Base-by-base conservation (phyloP, 495 filamentous ascomycete species). In the Penicillium turbatum region DNA sequence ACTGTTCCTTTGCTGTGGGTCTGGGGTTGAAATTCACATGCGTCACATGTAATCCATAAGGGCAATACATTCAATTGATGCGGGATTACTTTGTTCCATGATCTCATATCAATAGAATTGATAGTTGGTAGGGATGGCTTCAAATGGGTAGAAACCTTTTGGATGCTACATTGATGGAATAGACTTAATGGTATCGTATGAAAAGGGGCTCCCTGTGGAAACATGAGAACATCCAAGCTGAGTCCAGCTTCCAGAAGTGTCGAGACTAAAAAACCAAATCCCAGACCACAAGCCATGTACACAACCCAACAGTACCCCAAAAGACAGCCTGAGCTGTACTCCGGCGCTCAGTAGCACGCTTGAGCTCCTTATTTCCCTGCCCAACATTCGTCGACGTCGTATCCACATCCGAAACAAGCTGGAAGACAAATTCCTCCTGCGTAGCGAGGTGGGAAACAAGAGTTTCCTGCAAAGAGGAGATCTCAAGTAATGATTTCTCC, bases 251-350 rank as follows among this genome's bases (percentile, higher is more conserved):
- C 24, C 30, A 38, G 9, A 7, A 50, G 41, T 4, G 6, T 16
- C 21, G 7, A 34, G n/a, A 52, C 59, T 72, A 97, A 67, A 96
- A 89, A 27, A 96, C 71, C 66, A 96, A 71, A 80, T 99, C 93
- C 89, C 91, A 99, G n/a, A 90, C 74, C 8, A 99, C 77, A 53
- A 99, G 76, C 61, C 86, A 85, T 3, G 82, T 72, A 67, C 90
- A 96, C 53, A 97, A 76, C 0, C 85, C 87, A 26, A 86, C 84
- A 6, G 90, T 90, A 11, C 85, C 88, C 72, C 86, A 96, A 64
- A 97, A 99, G 26, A 96, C 86, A 57, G 86, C 87, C 61, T 85
- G 85, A 24, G 93, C 93, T 34, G 90, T 86, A 76, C 91, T 95
- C 54, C 80, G 77, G 58, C 86, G 78, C 73, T 91, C 83, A 6